Evolutionary conservation across 108 stramenopile genomes (phyloP).

Genomic region (Thalassiosira profunda): DNA sequence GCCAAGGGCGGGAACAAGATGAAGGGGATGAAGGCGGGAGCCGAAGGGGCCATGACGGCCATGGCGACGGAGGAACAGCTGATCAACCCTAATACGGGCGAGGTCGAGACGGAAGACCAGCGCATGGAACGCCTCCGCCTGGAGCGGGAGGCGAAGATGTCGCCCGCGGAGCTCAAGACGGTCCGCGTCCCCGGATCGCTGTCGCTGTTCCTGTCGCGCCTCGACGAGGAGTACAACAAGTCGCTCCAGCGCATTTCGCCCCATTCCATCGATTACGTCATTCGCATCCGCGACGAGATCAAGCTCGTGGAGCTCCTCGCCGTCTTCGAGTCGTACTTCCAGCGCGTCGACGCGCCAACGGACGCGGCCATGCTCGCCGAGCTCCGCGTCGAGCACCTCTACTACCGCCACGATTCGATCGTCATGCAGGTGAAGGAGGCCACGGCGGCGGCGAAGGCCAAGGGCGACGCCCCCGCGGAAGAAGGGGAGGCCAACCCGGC

Average conservation of each 20-base stretch:
- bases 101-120: conserved; percentile 83
- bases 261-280: conserved; percentile 93
- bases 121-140: conserved; percentile 85
- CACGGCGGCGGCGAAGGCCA: background rate
- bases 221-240: conserved; percentile 98
- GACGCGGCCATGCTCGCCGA: conserved; percentile 86
- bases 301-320: conserved; percentile 81
- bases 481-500: conserved; percentile 34
- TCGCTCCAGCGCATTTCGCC: conserved; percentile 93
- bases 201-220: conserved; percentile 78
- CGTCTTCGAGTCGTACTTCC: conserved; percentile 84
- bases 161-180: conserved; percentile 76
- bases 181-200: conserved; percentile 93
- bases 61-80: conserved; percentile 82
- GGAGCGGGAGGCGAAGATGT: conserved; percentile 79
- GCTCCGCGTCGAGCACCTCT: conserved; percentile 92
- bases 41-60: conserved; percentile 78
- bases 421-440: conserved; percentile 88
- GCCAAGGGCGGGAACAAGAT: conserved; percentile 67
- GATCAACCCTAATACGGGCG: conserved; percentile 85
- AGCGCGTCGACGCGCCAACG: conserved; percentile 61
- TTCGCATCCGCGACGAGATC: conserved; percentile 92
- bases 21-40: conserved; percentile 54
- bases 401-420: conserved; percentile 97
- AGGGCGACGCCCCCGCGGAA: conserved; percentile 11